These are phyloP conservation scores for Alternaria brassicae DNA, from an alignment of 2,329 filamentous ascomycete genomes.

Conservation along the genomic window DNA sequence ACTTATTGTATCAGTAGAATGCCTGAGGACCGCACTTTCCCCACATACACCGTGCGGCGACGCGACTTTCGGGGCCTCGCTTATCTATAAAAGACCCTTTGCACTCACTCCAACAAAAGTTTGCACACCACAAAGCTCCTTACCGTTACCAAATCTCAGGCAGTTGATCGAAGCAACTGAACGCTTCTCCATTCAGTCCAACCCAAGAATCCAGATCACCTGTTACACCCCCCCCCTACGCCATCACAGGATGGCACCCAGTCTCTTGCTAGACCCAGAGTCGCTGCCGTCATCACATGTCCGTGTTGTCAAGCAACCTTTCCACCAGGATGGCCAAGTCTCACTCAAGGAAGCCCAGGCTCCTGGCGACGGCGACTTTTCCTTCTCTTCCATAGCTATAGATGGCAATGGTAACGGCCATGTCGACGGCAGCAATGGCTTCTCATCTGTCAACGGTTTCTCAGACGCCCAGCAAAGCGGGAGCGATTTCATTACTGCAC, in stretches of 20 bases:
- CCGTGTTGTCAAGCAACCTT: slow-evolving; percentile 25
- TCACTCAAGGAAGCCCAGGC: slow-evolving; percentile 34
- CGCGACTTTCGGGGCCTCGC: slow-evolving; percentile 13
- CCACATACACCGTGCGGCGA: slow-evolving; percentile 29
- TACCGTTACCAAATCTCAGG: background rate
- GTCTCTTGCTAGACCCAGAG: slow-evolving; percentile 38
- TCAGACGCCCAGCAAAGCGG: slow-evolving; percentile 23
- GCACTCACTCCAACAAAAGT: slow-evolving; percentile 17
- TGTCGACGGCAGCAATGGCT: slow-evolving; percentile 22
- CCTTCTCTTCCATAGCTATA: slow-evolving; percentile 22
- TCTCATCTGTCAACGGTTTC: slow-evolving; percentile 16
- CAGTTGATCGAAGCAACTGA: background rate
- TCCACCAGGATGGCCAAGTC: slow-evolving; percentile 23
- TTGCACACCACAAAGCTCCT: background rate
- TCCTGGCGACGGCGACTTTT: slow-evolving; percentile 24
- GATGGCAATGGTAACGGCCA: slow-evolving; percentile 22
- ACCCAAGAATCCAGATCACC: background rate
- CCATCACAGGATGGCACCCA: slow-evolving; percentile 39
- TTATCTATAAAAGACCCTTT: slow-evolving; percentile 23
- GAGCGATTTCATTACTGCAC: slow-evolving; percentile 35
- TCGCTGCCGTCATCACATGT: slow-evolving; percentile 25
- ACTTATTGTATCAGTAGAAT: slow-evolving; percentile 9
- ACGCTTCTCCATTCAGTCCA: background rate
- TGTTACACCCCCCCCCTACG: background rate
- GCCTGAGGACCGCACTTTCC: slow-evolving; percentile 21